Evolutionary conservation across 345 rosid genomes (phyloP), one percentile per base, ranked within the genome.

Genomic region (Linum usitatissimum): DNA sequence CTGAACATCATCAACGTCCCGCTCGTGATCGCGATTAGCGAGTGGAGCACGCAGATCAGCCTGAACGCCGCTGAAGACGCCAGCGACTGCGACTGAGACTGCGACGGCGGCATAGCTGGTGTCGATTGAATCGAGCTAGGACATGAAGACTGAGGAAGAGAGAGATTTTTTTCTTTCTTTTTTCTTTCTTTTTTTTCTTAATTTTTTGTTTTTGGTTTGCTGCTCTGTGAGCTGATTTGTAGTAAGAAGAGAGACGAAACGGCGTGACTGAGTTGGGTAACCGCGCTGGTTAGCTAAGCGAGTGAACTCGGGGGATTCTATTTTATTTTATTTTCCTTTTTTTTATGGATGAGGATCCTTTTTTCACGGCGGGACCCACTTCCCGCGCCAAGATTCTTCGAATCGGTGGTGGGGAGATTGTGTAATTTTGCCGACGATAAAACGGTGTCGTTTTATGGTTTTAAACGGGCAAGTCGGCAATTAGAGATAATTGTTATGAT

Each of bases 1-100:
- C 81, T 77, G 77, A 93, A 90, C 84, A 93, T 81, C 92, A 93
- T 86, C 38, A 90, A 68, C 9, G 79, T 73, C 57, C 97, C 97
- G 63, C 83, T 73, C 36, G 88, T 74, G 4, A 86, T 71, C 66
- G 97, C 96, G 69, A 93, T 78, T 4, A 84, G 36, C 3, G 97
- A 84, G 67, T 90, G 96, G 61, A 90, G 86, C 39, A 77, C 71
- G 40, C 97, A 93, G 66, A 82, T 86, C 72, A 78, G 64, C 20
- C 58, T 28, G 76, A 86, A 86, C 5, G 82, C 78, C 4, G 60
- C 4, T 4, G 72, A 63, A 0, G 62, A 28, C 2, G 75, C 64
- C 3, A 42, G 48, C 12, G 63, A n/a, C n/a, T n/a, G n/a, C n/a
- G 28, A 23, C 28, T 23, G 28, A 23, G 28, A 23, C 28, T 23